A percentile compares a stretch with the other conserved stretches of the same genome.
These are phyloP conservation scores for Chondrostereum purpureum DNA, from an alignment of 1,284 basidiomycete genomes.

Conservation along the genomic window DNA sequence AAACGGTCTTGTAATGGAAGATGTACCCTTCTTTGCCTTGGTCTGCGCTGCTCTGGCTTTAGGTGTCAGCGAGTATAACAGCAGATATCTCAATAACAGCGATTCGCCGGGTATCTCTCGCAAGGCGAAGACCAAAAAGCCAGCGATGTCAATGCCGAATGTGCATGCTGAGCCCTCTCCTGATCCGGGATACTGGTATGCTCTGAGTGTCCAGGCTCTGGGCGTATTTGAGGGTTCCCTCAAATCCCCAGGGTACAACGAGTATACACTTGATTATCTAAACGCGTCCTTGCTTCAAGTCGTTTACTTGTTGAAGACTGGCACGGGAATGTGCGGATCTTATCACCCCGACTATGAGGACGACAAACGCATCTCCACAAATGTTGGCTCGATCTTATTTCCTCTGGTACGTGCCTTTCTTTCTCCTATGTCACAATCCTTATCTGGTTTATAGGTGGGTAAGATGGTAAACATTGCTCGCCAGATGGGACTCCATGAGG, in stretches of 20 bases:
- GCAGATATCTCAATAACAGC: background rate
- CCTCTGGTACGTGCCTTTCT: slow-evolving; percentile 30
- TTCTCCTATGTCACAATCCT: slow-evolving; percentile 3
- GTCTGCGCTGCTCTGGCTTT: slow-evolving; percentile 13
- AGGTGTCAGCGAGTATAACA: slow-evolving; percentile 7
- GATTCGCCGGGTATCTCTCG: background rate
- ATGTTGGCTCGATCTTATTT: slow-evolving; percentile 24
- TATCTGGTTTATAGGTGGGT: slow-evolving; percentile 38
- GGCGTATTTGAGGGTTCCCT: slow-evolving; percentile 12
- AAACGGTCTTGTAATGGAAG: background rate
- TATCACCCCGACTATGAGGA: slow-evolving; percentile 7
- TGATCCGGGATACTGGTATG: slow-evolving; percentile 17
- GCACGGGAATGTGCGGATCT: slow-evolving; percentile 1
- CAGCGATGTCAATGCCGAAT: background rate
- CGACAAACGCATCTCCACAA: slow-evolving; percentile 1
- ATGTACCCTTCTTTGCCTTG: slow-evolving; percentile 12
- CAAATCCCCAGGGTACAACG: slow-evolving; percentile 4
- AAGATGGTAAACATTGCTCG: slow-evolving; percentile 64
- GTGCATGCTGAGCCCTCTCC: background rate
- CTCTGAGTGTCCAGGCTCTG: slow-evolving; percentile 22
- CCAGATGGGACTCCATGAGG: slow-evolving; percentile 52
- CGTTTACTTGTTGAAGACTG: slow-evolving; percentile 41
- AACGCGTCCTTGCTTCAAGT: slow-evolving; percentile 47
- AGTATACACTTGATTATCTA: slow-evolving; percentile 42
- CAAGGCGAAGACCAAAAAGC: background rate